Base-by-base conservation (phyloP, 148 eudicot species). In the Cornus florida region DNA sequence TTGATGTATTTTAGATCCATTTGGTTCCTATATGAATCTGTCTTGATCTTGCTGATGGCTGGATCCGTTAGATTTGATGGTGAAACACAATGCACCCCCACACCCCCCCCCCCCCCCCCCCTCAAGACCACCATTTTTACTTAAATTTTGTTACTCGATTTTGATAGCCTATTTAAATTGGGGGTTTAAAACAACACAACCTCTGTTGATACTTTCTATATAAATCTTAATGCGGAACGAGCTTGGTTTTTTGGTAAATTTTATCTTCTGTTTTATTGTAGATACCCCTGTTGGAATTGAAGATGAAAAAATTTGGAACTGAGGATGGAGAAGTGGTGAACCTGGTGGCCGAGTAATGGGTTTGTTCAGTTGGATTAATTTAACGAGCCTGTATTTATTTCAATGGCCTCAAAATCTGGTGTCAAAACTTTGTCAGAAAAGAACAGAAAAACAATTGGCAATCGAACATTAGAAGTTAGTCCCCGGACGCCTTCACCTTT, bases 341-440 rank as follows among this genome's bases (percentile, higher is more conserved):
- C 69, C 46, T 82, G 68, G 78, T 0, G 77, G 70, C 65, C 53
- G 75, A 77, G 80, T 82, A n/a, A 85, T 78, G 90, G 72, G 83
- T 78, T 77, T 87, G 77, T 73, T 46, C 24, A 19, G 48, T 82
- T 83, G 50, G 70, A 39, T 53, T 80, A 66, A 74, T 46, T 82
- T 77, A 23, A 70, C n/a, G 12, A 65, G 48, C 46, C 23, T 77
- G 38, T 74, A 38, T 71, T 62, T 71, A 31, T 73, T 68, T 71
- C 74, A 79, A 89, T 89, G 95, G 93, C 95, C 85, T 83, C 92
- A 13, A 89, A 87, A 62, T 82, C 90, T 65, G 73, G 79, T 80
- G 73, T 59, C 71, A 85, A 80, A 78, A 71, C 82, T 65, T 88
- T 87, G 33, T 76, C 84, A 0, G 86, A 85, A 56, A 86, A 79